Percentiles rank a stretch among this genome's conserved stretches.
Conservation (phyloP, 192 early-diverging fungal genomes). For the Coemansia sp. region DNA sequence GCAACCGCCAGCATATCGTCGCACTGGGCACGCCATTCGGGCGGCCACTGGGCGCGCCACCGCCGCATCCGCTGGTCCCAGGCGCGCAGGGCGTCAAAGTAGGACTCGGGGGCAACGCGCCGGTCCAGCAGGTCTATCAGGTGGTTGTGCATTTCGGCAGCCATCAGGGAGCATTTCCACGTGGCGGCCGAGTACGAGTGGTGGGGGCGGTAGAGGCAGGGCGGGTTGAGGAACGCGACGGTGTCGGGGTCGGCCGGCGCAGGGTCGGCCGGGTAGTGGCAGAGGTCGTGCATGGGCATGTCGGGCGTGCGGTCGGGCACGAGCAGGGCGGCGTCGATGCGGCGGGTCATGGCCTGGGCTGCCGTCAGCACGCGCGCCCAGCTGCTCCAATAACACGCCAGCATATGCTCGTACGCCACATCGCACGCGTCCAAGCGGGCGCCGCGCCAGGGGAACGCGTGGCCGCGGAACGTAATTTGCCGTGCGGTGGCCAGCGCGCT, state of each 20-base stretch:
- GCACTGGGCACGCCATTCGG: constrained; percentile 26
- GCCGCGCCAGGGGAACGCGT: constrained; percentile 26
- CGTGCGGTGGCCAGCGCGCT: constrained; percentile 16
- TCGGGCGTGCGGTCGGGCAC: constrained; percentile 14
- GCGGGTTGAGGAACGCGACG: background rate
- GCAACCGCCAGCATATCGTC: constrained; percentile 1
- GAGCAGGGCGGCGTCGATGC: background rate
- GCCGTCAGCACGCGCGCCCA: constrained; percentile 25
- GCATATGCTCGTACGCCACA: constrained; percentile 37
- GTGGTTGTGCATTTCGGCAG: constrained; percentile 22
- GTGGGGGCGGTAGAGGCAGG: constrained; percentile 4
- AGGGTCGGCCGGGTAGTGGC: constrained; percentile 30
- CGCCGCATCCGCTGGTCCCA: constrained; percentile 21
- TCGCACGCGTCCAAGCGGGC: constrained; percentile 23
- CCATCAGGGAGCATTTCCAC: constrained; percentile 21
- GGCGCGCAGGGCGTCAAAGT: constrained; percentile 11
- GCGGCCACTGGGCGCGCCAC: constrained; percentile 23
- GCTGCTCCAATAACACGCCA: constrained; percentile 35
- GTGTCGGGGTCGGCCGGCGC: background rate
- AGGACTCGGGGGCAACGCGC: constrained; percentile 1
- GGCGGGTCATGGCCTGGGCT: constrained; percentile 20
- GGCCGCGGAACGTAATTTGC: constrained; percentile 17
- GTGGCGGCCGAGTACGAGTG: constrained; percentile 21
- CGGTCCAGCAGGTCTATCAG: constrained; percentile 17
- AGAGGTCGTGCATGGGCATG: constrained; percentile 35